Percentiles rank a stretch among this genome's conserved stretches.
Evolutionary conservation across 768 basidiomycete genomes (phyloP).

Genomic region (Boletus barrowsii): DNA sequence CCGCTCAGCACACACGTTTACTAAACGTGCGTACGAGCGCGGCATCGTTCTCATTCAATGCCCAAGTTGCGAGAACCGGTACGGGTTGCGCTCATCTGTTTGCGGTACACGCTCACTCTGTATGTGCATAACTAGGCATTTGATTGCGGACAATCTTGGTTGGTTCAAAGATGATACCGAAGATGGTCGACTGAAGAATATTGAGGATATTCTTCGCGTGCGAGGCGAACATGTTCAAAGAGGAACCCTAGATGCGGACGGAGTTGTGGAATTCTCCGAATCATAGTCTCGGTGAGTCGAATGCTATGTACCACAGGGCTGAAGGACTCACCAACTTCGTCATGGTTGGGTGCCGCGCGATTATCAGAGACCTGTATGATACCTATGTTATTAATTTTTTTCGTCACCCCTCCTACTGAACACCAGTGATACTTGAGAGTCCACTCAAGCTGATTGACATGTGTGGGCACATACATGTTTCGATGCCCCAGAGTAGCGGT

Average conservation of each 20-base stretch:
- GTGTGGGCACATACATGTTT: background rate
- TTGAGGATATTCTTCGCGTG: slow-evolving; percentile 77
- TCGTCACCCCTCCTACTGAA: background rate
- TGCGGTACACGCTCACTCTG: background rate
- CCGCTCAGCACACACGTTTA: slow-evolving; percentile 87
- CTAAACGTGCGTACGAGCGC: slow-evolving; percentile 76
- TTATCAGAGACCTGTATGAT: slow-evolving; percentile 5
- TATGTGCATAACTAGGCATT: slow-evolving; percentile 45
- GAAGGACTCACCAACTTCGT: background rate
- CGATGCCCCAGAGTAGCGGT: background rate
- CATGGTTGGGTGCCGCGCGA: background rate
- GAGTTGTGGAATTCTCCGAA: slow-evolving; percentile 54
- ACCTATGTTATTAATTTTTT: background rate
- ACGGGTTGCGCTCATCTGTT: slow-evolving; percentile 21
- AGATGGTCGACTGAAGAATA: slow-evolving; percentile 67
- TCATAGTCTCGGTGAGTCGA: slow-evolving; percentile 12
- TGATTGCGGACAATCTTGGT: slow-evolving; percentile 87
- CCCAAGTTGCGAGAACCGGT: slow-evolving; percentile 88
- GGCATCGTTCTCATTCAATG: slow-evolving; percentile 93
- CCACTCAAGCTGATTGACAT: background rate
- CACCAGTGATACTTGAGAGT: background rate
- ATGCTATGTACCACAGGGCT: background rate
- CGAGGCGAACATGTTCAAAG: slow-evolving; percentile 74
- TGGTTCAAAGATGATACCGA: slow-evolving; percentile 88
- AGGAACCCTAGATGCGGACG: slow-evolving; percentile 45